A percentile compares a stretch with the other conserved stretches of the same genome.
These are phyloP conservation scores for Rutidosis leptorrhynchoides DNA, from an alignment of 129 eudicot species.

Conservation along the genomic window DNA sequence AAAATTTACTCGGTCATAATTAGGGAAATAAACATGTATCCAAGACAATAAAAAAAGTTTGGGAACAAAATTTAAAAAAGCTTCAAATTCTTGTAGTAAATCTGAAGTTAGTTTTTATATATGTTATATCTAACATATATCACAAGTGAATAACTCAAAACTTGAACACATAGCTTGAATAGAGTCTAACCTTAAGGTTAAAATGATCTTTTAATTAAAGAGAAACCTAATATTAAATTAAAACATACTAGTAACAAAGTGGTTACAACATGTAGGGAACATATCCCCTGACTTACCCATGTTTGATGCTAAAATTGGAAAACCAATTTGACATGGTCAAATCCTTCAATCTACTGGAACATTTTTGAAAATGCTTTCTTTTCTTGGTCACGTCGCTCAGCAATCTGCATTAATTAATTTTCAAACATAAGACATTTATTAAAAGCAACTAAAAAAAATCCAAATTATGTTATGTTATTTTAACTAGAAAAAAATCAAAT, in stretches of 20 bases:
- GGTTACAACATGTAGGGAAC: too few species aligned
- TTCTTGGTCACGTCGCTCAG: conserved; percentile 72
- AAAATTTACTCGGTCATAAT: too few species aligned
- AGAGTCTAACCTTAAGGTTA: conserved; percentile 24
- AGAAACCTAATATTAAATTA: neutral
- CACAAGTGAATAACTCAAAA: neutral
- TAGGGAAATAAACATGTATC: too few species aligned
- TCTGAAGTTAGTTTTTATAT: neutral
- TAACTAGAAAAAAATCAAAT: neutral
- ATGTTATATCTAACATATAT: neutral
- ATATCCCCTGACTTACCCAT: neutral
- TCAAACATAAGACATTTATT: neutral
- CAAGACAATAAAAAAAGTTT: too few species aligned
- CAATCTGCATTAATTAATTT: conserved; percentile 62
- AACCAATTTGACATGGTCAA: conserved; percentile 3
- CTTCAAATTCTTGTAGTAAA: conserved; percentile 19
- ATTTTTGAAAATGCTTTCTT: conserved; percentile 72
- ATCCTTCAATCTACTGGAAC: conserved; percentile 56
- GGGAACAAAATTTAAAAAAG: conserved; percentile 33
- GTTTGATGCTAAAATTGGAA: too few species aligned
- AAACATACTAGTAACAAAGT: neutral
- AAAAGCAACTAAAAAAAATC: neutral
- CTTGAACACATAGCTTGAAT: conserved; percentile 29
- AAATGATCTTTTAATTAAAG: conserved; percentile 17
- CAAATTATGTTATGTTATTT: too few species aligned